phyloP scores from a whole-genome alignment of 352 stramenopile genomes.

The Globisporangium viniferum region DNA sequence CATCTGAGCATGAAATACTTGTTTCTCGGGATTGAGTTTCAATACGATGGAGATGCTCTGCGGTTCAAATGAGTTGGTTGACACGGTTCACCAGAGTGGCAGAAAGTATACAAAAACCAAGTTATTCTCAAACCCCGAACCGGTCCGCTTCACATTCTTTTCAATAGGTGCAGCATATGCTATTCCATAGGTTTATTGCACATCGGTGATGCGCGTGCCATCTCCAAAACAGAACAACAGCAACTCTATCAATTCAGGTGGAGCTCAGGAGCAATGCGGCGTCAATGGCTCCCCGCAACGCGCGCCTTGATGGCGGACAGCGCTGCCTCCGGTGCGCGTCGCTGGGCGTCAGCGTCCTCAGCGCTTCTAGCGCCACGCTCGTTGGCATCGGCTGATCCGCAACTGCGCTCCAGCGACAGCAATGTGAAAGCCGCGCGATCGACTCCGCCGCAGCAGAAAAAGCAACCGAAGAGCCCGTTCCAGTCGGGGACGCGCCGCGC shows the following conservation, averaged over 20 bases:
- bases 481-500: constrained; percentile 1
- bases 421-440: background rate
- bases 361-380: background rate
- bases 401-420: background rate
- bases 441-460: background rate
- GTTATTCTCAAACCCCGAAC: background rate
- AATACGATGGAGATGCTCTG: background rate
- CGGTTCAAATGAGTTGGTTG: constrained; percentile 1
- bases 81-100: background rate
- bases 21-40: background rate
- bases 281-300: constrained; percentile 12
- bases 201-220: background rate
- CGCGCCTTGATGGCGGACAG: background rate
- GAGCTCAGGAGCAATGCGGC: constrained; percentile 6
- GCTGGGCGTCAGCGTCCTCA: constrained; percentile 8
- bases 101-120: background rate
- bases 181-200: background rate
- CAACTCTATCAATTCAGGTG: background rate
- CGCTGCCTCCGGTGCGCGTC: background rate
- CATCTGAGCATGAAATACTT: too few species aligned
- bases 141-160: constrained; percentile 2
- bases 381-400: background rate
- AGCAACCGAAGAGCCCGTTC: constrained; percentile 1
- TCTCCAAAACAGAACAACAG: background rate
- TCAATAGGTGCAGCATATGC: background rate